These are phyloP conservation scores for Herpetomonas tarakana DNA, from an alignment of 208 protist genomes.

Conservation along the genomic window DNA sequence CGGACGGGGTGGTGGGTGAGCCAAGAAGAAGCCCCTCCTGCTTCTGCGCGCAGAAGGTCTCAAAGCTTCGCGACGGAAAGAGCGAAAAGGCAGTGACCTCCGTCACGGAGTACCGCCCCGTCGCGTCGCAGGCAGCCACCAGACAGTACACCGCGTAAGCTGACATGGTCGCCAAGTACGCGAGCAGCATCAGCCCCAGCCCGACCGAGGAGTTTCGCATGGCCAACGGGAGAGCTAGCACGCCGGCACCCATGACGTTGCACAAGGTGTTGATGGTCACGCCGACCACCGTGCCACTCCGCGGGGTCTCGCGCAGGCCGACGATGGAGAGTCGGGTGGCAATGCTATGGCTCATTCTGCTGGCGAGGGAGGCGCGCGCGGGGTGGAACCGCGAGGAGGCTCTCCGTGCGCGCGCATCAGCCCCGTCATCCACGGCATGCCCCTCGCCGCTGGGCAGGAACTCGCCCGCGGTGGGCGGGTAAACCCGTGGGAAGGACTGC, in stretches of 20 bases:
- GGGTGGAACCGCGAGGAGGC: slow-evolving; percentile 8
- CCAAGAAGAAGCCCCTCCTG: background rate
- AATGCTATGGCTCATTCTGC: slow-evolving; percentile 44
- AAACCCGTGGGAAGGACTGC: slow-evolving; percentile 1
- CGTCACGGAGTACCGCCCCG: slow-evolving; percentile 52
- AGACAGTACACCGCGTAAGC: slow-evolving; percentile 55
- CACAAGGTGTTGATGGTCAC: slow-evolving; percentile 66
- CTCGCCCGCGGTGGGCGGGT: background rate
- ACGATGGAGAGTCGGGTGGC: slow-evolving; percentile 46
- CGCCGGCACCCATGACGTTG: slow-evolving; percentile 73
- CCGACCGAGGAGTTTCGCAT: slow-evolving; percentile 59
- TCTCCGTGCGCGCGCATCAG: background rate
- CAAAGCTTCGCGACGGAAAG: slow-evolving; percentile 48
- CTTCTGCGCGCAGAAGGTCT: slow-evolving; percentile 28
- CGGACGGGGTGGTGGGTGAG: background rate
- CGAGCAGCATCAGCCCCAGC: slow-evolving; percentile 32
- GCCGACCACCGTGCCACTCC: slow-evolving; percentile 40
- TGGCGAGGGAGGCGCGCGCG: slow-evolving; percentile 20
- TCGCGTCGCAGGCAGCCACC: slow-evolving; percentile 44
- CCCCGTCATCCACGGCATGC: too few relatives aligned
- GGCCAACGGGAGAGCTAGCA: slow-evolving; percentile 64
- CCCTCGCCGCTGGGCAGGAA: too few relatives aligned
- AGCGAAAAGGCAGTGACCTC: slow-evolving; percentile 54
- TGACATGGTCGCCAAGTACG: slow-evolving; percentile 27
- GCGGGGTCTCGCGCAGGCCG: slow-evolving; percentile 17